phyloP scores from a whole-genome alignment of 2,329 filamentous ascomycete genomes.

The Nemania sp. region DNA sequence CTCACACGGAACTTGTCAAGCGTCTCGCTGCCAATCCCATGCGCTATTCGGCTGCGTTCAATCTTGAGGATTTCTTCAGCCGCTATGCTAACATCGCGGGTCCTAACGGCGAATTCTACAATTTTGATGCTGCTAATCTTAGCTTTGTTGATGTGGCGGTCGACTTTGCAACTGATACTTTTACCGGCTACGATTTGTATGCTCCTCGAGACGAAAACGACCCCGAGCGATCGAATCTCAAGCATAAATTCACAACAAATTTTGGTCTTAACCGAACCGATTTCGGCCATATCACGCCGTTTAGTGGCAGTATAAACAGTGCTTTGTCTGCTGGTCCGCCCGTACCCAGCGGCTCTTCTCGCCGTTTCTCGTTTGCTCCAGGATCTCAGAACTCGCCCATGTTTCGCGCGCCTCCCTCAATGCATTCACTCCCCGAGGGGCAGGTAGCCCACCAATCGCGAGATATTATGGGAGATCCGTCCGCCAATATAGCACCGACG shows the following conservation, averaged over 20 bases:
- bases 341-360: conserved; percentile 39
- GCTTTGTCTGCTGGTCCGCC: conserved; percentile 38
- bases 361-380: conserved; percentile 46
- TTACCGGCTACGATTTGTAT: conserved; percentile 53
- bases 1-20: conserved; percentile 80
- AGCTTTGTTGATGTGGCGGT: conserved; percentile 68
- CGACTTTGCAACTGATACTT: conserved; percentile 62
- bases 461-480: conserved; percentile 41
- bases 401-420: conserved; percentile 44
- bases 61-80: conserved; percentile 86
- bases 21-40: conserved; percentile 68
- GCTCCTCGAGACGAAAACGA: conserved; percentile 43
- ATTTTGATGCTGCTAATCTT: conserved; percentile 75
- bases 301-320: conserved; percentile 37
- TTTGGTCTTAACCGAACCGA: conserved; percentile 46
- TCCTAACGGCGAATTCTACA: conserved; percentile 60
- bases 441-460: conserved; percentile 40
- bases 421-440: conserved; percentile 43
- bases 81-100: conserved; percentile 66
- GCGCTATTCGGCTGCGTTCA: conserved; percentile 77
- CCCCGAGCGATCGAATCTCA: conserved; percentile 47
- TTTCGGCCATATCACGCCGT: conserved; percentile 42
- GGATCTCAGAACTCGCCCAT: conserved; percentile 46
- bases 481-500: conserved; percentile 40
- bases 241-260: conserved; percentile 52